phyloP scores from a whole-genome alignment of 345 rosid species.

The Aegle marmelos region DNA sequence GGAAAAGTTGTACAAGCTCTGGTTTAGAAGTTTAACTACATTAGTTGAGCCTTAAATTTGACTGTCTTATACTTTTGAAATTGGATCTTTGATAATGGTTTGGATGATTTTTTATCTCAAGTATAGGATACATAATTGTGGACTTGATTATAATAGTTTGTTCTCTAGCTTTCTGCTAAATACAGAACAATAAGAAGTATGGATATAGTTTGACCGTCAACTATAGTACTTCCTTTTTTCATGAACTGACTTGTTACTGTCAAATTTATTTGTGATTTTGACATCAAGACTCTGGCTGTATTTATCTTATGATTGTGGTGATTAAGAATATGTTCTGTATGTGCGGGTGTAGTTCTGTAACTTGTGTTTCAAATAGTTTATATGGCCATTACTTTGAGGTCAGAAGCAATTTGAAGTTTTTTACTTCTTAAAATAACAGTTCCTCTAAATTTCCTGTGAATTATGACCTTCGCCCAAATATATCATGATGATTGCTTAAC shows the following conservation, averaged over 20 bases:
- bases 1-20: neutral
- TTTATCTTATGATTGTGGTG: neutral
- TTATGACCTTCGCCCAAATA: too few relatives aligned
- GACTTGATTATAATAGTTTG: too few relatives aligned
- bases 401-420: neutral
- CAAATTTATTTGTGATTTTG: neutral
- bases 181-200: neutral
- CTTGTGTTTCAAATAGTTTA: neutral
- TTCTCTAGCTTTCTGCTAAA: neutral
- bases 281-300: neutral
- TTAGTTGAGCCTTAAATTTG: neutral
- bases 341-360: neutral
- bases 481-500: too few relatives aligned
- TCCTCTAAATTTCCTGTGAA: too few relatives aligned
- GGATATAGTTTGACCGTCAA: neutral
- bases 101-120: neutral
- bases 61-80: neutral
- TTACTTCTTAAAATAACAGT: neutral
- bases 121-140: neutral
- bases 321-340: neutral
- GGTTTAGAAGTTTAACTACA: neutral
- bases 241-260: neutral
- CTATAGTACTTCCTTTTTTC: neutral
- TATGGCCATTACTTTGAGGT: neutral
- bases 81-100: neutral